Conservation (phyloP, 129 eudicot genomes). For the Centella asiatica region DNA sequence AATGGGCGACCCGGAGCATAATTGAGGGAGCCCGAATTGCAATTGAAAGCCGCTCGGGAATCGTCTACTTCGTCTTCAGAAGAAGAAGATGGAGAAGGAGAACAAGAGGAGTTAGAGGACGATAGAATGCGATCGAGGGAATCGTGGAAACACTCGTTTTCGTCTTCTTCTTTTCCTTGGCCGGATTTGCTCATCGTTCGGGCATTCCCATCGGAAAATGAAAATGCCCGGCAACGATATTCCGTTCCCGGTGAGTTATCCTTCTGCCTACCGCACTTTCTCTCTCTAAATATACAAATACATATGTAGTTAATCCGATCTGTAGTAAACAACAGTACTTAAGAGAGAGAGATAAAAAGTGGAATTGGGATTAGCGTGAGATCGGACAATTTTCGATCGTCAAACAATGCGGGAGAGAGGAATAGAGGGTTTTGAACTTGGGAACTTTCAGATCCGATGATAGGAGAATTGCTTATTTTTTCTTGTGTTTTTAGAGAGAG, state of each 20-base stretch:
- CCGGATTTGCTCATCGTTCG: conserved; percentile 73
- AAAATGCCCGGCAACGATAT: conserved; percentile 38
- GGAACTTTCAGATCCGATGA: conserved; percentile 31
- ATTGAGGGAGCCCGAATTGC: conserved; percentile 12
- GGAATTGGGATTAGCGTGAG: conserved; percentile 11
- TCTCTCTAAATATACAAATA: not conserved
- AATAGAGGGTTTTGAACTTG: not conserved
- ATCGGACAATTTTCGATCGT: conserved; percentile 26
- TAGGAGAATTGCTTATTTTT: not conserved
- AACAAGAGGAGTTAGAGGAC: conserved; percentile 76
- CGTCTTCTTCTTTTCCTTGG: conserved; percentile 38
- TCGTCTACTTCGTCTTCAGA: conserved; percentile 26
- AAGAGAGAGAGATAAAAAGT: not conserved
- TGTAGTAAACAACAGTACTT: conserved; percentile 2
- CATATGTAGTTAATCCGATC: not conserved
- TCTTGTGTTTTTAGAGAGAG: not conserved
- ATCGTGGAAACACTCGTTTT: conserved; percentile 64
- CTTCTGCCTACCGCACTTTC: conserved; percentile 2
- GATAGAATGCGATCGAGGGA: conserved; percentile 86
- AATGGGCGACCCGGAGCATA: conserved; percentile 6
- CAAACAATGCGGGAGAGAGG: conserved; percentile 4
- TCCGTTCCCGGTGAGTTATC: not conserved
- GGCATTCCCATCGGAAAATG: conserved; percentile 66
- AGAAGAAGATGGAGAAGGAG: conserved; percentile 35
- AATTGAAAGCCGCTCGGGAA: conserved; percentile 13